Conservation (phyloP, 2,329 filamentous ascomycete genomes). For the Pseudocercospora eumusae region DNA sequence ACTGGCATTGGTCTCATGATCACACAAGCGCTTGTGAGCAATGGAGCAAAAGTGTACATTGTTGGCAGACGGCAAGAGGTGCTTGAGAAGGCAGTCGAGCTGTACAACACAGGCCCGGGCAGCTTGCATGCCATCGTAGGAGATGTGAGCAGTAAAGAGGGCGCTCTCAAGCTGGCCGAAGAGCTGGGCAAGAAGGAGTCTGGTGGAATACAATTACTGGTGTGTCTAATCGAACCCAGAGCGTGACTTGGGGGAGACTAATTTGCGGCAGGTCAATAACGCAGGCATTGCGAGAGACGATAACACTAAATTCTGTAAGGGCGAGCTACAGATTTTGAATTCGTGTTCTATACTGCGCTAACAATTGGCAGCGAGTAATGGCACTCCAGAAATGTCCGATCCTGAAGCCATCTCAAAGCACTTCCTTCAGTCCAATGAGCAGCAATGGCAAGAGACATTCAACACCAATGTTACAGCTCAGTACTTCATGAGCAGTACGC, state of each 20-base stretch:
- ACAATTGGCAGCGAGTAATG: too few relatives aligned
- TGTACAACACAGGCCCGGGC: slow-evolving; percentile 50
- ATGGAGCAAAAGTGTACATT: slow-evolving; percentile 51
- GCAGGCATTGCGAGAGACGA: too few relatives aligned
- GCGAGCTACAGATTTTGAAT: too few relatives aligned
- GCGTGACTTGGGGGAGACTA: too few relatives aligned
- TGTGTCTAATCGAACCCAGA: too few relatives aligned
- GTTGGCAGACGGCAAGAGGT: slow-evolving; percentile 50
- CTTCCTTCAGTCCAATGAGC: slow-evolving; percentile 51
- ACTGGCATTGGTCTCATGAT: slow-evolving; percentile 45
- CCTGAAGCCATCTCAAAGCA: slow-evolving; percentile 54
- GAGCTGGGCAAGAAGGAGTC: slow-evolving; percentile 48
- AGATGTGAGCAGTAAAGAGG: slow-evolving; percentile 56
- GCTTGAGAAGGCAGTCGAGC: slow-evolving; percentile 47
- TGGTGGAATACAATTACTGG: too few relatives aligned
- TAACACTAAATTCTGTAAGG: too few relatives aligned
- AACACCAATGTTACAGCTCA: slow-evolving; percentile 54
- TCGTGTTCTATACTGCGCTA: too few relatives aligned
- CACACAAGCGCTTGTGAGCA: slow-evolving; percentile 40
- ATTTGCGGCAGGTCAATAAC: too few relatives aligned
- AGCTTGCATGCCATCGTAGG: slow-evolving; percentile 43
- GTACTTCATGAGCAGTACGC: slow-evolving; percentile 46
- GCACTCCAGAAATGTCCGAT: slow-evolving; percentile 28
- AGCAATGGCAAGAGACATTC: slow-evolving; percentile 54
- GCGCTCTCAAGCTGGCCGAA: slow-evolving; percentile 46